Conservation (phyloP, 768 basidiomycete species). For the Royoungia palumana region DNA sequence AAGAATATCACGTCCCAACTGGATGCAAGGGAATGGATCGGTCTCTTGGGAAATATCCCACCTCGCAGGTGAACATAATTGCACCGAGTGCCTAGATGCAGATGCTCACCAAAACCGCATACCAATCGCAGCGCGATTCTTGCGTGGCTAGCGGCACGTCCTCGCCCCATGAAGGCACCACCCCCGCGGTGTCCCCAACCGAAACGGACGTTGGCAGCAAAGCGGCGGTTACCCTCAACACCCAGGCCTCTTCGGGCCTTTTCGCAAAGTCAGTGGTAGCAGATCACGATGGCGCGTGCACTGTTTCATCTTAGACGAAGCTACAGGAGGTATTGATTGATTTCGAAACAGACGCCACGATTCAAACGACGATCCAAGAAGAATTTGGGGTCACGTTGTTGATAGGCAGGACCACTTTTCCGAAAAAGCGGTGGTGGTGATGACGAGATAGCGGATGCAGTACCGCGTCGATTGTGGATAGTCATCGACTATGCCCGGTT, state of each 20-base stretch:
- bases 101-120: conserved; percentile 54
- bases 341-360: conserved; percentile 86
- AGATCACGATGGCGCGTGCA: conserved; percentile 84
- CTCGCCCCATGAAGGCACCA: conserved; percentile 41
- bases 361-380: conserved; percentile 82
- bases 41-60: conserved; percentile 56
- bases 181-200: conserved; percentile 37
- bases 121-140: conserved; percentile 49
- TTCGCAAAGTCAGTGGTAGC: conserved; percentile 87
- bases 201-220: conserved; percentile 56
- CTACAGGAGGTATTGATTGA: conserved; percentile 86
- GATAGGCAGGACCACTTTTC: conserved; percentile 49
- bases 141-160: conserved; percentile 43
- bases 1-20: conserved; percentile 72
- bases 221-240: conserved; percentile 62
- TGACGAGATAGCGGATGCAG: conserved; percentile 14
- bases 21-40: conserved; percentile 69
- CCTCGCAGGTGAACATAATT: conserved; percentile 63
- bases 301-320: conserved; percentile 80
- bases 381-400: conserved; percentile 75
- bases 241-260: conserved; percentile 83
- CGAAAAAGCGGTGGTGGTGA: background rate
- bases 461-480: conserved; percentile 73
- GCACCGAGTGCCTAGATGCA: conserved; percentile 81
- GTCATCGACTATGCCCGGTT: conserved; percentile 81